Conservation (phyloP, 768 basidiomycete genomes). For the Boletus rubescentipes region DNA sequence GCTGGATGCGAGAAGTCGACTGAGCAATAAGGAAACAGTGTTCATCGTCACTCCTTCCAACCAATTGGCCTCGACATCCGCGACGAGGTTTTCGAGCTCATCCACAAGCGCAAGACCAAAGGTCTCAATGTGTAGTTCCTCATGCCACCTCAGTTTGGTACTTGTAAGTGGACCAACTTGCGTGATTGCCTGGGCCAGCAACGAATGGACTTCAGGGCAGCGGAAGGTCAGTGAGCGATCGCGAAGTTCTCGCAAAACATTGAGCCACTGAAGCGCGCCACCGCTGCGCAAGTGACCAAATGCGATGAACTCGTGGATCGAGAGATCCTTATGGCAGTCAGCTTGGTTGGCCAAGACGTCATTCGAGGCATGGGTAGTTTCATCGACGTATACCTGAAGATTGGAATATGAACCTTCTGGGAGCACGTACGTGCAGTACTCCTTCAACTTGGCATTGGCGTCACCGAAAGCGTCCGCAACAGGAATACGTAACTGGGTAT, state of each 20-base stretch:
- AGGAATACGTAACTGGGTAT: conserved; percentile 14
- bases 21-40: conserved; percentile 32
- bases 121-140: conserved; percentile 28
- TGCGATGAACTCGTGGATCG: no score
- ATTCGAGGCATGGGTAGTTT: no score
- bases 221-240: conserved; percentile 37
- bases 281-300: no score
- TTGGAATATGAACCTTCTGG: conserved; percentile 30
- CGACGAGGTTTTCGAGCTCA: conserved; percentile 33
- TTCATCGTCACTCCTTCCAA: conserved; percentile 28
- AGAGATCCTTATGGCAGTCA: no score
- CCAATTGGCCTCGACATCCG: conserved; percentile 42
- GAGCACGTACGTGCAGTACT: conserved; percentile 32
- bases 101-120: conserved; percentile 36
- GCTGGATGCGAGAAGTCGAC: conserved; percentile 35
- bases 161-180: conserved; percentile 36
- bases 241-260: conserved; percentile 30
- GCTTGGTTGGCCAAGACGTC: no score
- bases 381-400: conserved; percentile 31
- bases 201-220: conserved; percentile 36
- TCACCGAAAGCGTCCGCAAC: conserved; percentile 11
- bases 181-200: conserved; percentile 42
- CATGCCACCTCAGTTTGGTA: conserved; percentile 36
- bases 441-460: conserved; percentile 11
- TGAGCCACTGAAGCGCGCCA: no score